Evolutionary conservation across 169 alveolate genomes (phyloP), one percentile per base, ranked within the genome.

Genomic region (Cryptosporidium sp.): DNA sequence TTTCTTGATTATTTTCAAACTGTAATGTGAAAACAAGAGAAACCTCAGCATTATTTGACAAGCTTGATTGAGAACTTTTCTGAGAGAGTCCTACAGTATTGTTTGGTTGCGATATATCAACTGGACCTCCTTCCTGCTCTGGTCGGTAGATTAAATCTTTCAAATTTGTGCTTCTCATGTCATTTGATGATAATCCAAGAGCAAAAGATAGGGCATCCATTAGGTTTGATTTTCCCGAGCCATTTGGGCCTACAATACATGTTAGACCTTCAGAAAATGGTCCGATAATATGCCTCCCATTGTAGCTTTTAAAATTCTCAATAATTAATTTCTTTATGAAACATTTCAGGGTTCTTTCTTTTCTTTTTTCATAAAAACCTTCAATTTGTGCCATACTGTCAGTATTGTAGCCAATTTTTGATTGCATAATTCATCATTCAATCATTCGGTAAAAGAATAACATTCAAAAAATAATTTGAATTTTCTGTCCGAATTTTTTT

Each of bases 261-360:
- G 98, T 95, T 85, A 97, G 96, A 3, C 48, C 39, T 91, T 95
- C 92, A 14, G 94, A 86, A 75, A 94, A 93, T 3, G 93, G 98
- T 1, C 98, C 98, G 2, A 97, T 94, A 61, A 93, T 91, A 85
- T 97, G 98, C 23, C 92, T 91, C 23, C 97, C 98, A 72, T 93
- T 95, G 91, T 97, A 97, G 44, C 99, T 97, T 92, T 97, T 97
- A 92, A 97, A 94, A 71, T 94, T 94, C 61, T 93, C 93, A 29
- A 94, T 85, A 3, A 84, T 44, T 48, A 92, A 31, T 70, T 86
- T 85, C 53, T 86, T 92, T 31, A 92, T 92, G 39, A 70, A 92
- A 21, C 93, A 70, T 65, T 69, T 69, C 5, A 67, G 80, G 26
- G 35, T 70, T 45, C 70, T 84, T 45, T 61, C 84, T 42, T 70